Conservation (phyloP, 805 yeast genomes). For the Ogataea polymorpha region DNA sequence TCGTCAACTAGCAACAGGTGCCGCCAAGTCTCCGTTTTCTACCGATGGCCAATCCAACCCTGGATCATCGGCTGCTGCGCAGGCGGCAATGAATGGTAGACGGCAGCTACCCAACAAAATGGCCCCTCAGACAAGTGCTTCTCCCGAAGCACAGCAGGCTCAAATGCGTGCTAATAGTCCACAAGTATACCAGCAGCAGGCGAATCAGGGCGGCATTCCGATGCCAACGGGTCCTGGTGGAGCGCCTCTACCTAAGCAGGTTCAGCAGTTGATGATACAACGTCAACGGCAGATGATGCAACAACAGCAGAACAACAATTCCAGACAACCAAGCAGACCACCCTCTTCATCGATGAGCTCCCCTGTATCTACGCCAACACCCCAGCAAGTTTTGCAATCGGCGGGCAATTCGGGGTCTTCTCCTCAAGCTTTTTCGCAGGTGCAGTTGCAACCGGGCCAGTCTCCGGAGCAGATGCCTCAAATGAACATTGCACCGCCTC, state of each 20-base stretch:
- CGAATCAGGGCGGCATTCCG: background rate
- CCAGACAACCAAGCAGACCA: constrained; percentile 13
- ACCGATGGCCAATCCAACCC: constrained; percentile 5
- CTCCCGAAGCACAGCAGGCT: constrained; percentile 6
- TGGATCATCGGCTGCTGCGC: background rate
- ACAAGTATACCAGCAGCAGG: constrained; percentile 14
- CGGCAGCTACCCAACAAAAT: constrained; percentile 4
- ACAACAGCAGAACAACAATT: constrained; percentile 21
- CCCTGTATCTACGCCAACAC: constrained; percentile 21
- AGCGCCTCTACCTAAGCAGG: constrained; percentile 57
- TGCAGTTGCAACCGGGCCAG: constrained; percentile 13
- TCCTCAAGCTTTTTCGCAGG: constrained; percentile 12
- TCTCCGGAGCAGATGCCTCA: constrained; percentile 7
- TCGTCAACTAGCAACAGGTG: constrained; percentile 17
- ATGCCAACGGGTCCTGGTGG: constrained; percentile 41
- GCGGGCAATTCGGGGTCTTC: constrained; percentile 9
- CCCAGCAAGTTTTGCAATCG: constrained; percentile 19
- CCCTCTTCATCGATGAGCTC: constrained; percentile 15
- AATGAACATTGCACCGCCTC: constrained; percentile 3
- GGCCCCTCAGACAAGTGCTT: constrained; percentile 4
- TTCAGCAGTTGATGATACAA: constrained; percentile 50
- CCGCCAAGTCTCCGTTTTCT: constrained; percentile 10
- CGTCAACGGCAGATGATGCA: constrained; percentile 35
- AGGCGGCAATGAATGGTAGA: constrained; percentile 4
- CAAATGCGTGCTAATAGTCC: constrained; percentile 14